phyloP scores from a whole-genome alignment of 495 filamentous ascomycete species.

The Melanomma pulvis-pyrius region DNA sequence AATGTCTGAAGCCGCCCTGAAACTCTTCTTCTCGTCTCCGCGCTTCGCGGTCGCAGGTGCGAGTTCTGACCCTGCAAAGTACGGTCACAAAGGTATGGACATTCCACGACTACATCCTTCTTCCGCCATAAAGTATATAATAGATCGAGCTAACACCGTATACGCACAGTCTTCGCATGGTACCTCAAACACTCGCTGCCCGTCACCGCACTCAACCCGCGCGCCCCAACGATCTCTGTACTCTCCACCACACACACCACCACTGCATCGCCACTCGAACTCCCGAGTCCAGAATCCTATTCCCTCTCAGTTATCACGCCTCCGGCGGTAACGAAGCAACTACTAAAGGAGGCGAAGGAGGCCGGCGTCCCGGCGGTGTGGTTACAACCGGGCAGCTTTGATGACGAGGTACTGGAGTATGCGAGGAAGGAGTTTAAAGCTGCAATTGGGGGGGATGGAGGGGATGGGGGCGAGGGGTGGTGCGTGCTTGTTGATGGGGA shows the following conservation, averaged over 20 bases:
- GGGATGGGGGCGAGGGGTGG: conserved; percentile 74
- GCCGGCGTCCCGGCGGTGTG: conserved; percentile 81
- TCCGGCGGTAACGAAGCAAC: conserved; percentile 66
- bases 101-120: neutral
- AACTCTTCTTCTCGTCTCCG: conserved; percentile 79
- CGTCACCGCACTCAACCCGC: conserved; percentile 82
- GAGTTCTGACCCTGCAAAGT: conserved; percentile 79
- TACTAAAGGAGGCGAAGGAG: conserved; percentile 78
- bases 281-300: conserved; percentile 68
- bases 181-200: conserved; percentile 77
- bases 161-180: conserved; percentile 75
- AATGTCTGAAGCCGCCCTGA: conserved; percentile 60
- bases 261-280: conserved; percentile 62
- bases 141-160: neutral
- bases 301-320: conserved; percentile 88
- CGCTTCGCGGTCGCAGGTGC: conserved; percentile 91
- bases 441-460: conserved; percentile 70
- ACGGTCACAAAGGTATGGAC: conserved; percentile 79
- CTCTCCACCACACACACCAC: conserved; percentile 61
- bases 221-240: conserved; percentile 60
- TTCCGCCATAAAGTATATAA: neutral
- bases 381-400: conserved; percentile 88
- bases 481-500: conserved; percentile 93
- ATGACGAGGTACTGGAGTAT: conserved; percentile 70
- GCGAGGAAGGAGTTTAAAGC: conserved; percentile 67